Base-by-base conservation (phyloP, 805 yeast genomes). In the Kregervanrija delftensis region DNA sequence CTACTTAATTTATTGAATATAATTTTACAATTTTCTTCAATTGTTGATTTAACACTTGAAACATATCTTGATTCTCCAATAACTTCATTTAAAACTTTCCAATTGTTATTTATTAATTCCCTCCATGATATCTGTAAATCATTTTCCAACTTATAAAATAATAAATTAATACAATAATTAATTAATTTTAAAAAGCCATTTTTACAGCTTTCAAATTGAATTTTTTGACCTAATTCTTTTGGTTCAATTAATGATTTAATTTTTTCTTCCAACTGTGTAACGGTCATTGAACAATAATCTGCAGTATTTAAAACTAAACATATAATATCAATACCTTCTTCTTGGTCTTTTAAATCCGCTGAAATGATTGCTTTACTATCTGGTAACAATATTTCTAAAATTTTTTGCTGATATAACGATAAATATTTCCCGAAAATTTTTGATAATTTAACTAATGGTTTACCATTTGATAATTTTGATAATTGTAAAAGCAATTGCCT, bases 281-380 rank as follows among this genome's bases (percentile, higher is more conserved):
- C 77, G 3, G 96, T 93, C 10, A 78, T 71, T 13, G 86, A 76
- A 47, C 96, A 82, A 60, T 90, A 93, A 59, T 91, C 96, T 1
- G 96, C 88, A 0, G 99, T 91, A 53, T 88, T 87, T 33, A 91
- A 65, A 9, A 89, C 74, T 58, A 87, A 67, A 30, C 93, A 81
- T 1, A 86, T 71, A 47, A 83, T 77, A 37, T 72, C 73, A 14
- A 86, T 66, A 1, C 86, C 81, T 51, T 85, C 91, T 11, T 73
- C 66, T 28, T 78, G 73, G 30, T 65, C 56, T 35, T 54, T 45
- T 1, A 61, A 61, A 16, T 68, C 65, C 8, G 56, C 59, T 2
- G 67, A 63, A 1, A 58, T 50, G 14, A 59, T 43, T 32, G 53
- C 45, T 35, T 55, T 58, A 11, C 49, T 43, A 43, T 60, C 66